Evolutionary conservation across 140 eudicot species (phyloP).

Genomic region (Anethum foeniculum): DNA sequence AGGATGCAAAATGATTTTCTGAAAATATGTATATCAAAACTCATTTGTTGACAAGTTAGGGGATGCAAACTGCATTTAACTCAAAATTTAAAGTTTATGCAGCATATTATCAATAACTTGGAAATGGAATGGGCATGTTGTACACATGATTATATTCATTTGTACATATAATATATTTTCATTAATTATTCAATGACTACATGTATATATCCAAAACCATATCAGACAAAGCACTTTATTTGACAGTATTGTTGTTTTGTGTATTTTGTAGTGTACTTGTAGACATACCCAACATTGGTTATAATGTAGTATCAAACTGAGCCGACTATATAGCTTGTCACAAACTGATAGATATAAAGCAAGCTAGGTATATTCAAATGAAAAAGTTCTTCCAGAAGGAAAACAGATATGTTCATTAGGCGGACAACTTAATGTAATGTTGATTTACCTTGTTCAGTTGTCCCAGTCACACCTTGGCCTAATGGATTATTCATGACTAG

Average conservation of each 20-base stretch:
- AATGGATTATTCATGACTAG: neutral
- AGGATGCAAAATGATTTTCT: too few relatives aligned
- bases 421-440: neutral
- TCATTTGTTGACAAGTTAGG: too few relatives aligned
- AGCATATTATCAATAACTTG: neutral
- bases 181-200: neutral
- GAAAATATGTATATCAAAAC: too few relatives aligned
- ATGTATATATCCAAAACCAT: neutral
- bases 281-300: neutral
- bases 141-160: neutral
- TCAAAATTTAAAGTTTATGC: too few relatives aligned
- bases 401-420: neutral
- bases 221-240: neutral
- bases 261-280: conserved; percentile 3
- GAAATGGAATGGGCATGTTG: neutral
- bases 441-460: neutral
- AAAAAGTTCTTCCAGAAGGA: neutral
- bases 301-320: neutral
- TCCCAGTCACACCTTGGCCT: neutral
- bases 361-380: neutral
- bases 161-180: neutral
- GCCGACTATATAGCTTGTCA: neutral
- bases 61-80: too few relatives aligned
- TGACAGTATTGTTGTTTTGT: neutral
- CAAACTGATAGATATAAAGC: neutral